Conservation (phyloP, 2,329 filamentous ascomycete genomes). For the Lasiodiplodia sp. region DNA sequence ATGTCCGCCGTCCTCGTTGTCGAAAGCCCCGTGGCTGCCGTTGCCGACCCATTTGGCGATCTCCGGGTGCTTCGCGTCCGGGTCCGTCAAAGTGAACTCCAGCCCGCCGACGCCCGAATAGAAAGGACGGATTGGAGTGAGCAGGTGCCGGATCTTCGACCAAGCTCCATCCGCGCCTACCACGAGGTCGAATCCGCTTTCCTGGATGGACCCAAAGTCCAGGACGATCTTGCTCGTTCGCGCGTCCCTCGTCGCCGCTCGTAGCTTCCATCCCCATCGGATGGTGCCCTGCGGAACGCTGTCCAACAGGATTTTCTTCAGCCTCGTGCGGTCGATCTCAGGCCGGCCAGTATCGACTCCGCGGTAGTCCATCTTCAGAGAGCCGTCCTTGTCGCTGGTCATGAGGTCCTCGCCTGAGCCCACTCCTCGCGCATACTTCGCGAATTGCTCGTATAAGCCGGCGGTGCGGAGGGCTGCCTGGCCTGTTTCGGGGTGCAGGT, state of each 20-base stretch:
- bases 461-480: neutral
- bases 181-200: constrained; percentile 27
- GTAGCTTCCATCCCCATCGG: constrained; percentile 34
- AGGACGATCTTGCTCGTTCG: too few relatives aligned
- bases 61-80: constrained; percentile 37
- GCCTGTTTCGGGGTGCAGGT: constrained; percentile 39
- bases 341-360: constrained; percentile 23
- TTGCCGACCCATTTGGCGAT: constrained; percentile 44
- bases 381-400: constrained; percentile 32
- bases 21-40: constrained; percentile 35
- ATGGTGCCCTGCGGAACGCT: constrained; percentile 36
- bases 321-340: constrained; percentile 38
- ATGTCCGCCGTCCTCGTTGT: too few relatives aligned
- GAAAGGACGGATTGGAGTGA: constrained; percentile 40
- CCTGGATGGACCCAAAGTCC: too few relatives aligned
- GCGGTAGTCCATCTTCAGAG: neutral
- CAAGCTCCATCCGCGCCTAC: too few relatives aligned
- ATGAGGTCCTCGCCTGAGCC: constrained; percentile 44
- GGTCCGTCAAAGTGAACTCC: constrained; percentile 40
- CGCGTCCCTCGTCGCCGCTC: neutral
- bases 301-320: constrained; percentile 37
- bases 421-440: neutral
- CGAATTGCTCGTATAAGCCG: neutral
- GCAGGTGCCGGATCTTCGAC: neutral
- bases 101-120: constrained; percentile 49